Conservation (phyloP, 2,329 filamentous ascomycete genomes). For the Sphaerostilbella broomeana region DNA sequence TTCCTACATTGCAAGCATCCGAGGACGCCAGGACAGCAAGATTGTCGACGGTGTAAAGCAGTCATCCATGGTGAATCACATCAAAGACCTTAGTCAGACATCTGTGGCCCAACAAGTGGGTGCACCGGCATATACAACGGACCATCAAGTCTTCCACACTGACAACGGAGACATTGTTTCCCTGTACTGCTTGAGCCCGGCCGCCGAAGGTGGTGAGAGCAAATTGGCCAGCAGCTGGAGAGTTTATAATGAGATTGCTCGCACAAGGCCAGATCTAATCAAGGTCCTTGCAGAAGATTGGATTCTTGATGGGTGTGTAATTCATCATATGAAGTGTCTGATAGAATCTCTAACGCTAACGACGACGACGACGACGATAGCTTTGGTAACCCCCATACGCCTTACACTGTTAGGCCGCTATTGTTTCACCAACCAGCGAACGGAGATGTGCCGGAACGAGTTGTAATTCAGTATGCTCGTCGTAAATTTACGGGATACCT, state of each 20-base stretch:
- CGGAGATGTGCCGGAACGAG: no score
- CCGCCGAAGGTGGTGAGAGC: conserved; percentile 46
- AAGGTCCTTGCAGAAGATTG: conserved; percentile 37
- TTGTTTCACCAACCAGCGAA: no score
- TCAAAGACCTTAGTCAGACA: conserved; percentile 43
- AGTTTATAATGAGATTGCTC: conserved; percentile 57
- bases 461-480: no score
- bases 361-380: no score
- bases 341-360: background rate
- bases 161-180: conserved; percentile 53
- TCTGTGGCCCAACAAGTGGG: conserved; percentile 38
- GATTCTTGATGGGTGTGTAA: no score
- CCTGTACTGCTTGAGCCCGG: conserved; percentile 48
- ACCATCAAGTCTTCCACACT: conserved; percentile 58
- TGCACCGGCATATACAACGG: conserved; percentile 51
- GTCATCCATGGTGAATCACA: conserved; percentile 21
- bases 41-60: no score
- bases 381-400: no score
- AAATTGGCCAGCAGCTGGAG: conserved; percentile 49
- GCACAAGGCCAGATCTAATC: conserved; percentile 51
- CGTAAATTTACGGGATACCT: background rate
- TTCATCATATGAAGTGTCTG: conserved; percentile 9
- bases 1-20: conserved; percentile 46
- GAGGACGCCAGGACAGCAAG: conserved; percentile 46
- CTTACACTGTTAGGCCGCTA: no score